phyloP scores from a whole-genome alignment of 2,329 filamentous ascomycete genomes.

The Stagonosporopsis chrysanthemi region DNA sequence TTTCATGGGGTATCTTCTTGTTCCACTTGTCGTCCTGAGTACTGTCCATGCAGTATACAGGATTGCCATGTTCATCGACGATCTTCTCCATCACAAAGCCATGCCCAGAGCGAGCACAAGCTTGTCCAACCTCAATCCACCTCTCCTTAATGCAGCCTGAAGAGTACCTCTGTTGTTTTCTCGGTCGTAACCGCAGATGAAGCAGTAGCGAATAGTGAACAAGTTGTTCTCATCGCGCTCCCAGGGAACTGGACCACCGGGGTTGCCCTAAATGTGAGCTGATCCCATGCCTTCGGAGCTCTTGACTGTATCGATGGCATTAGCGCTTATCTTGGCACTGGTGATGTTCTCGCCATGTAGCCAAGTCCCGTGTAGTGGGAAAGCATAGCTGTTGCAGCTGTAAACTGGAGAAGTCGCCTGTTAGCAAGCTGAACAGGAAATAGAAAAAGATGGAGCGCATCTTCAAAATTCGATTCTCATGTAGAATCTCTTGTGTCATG shows the following conservation, averaged over 20 bases:
- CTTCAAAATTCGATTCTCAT: not conserved
- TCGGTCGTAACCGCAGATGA: not conserved
- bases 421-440: not conserved
- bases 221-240: slow-evolving; percentile 1
- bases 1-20: not conserved
- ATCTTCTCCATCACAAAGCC: not conserved
- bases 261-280: not conserved
- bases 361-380: not conserved
- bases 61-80: not conserved
- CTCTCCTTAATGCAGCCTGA: not conserved
- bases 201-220: not conserved
- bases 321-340: too few relatives aligned
- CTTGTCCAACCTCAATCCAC: not conserved
- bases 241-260: not conserved
- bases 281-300: not conserved
- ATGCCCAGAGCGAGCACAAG: not conserved
- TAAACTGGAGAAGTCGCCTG: not conserved
- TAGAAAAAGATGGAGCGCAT: not conserved
- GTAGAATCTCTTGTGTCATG: not conserved
- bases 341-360: not conserved
- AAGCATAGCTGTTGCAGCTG: slow-evolving; percentile 3
- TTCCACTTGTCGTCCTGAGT: slow-evolving; percentile 1
- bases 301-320: not conserved
- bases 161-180: not conserved
- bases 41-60: not conserved